These are phyloP conservation scores for Neurospora discreta DNA, from an alignment of 495 filamentous ascomycete genomes.

Conservation along the genomic window DNA sequence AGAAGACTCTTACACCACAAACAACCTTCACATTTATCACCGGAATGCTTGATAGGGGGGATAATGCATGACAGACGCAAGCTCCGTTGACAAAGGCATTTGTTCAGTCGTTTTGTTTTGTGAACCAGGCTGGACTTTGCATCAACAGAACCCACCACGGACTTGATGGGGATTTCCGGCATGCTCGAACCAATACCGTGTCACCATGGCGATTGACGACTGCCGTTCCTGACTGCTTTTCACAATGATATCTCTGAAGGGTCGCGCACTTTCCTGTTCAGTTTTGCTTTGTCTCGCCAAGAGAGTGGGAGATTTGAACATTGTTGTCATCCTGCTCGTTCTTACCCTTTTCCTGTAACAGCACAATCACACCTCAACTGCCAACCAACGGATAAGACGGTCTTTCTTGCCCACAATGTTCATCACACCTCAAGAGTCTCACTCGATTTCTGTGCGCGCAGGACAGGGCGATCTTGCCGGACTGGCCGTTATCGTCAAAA, in stretches of 20 bases:
- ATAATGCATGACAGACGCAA: background rate
- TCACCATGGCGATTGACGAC: background rate
- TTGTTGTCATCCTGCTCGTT: background rate
- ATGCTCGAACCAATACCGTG: background rate
- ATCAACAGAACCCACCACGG: background rate
- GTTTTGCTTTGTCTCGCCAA: background rate
- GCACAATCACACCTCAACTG: background rate
- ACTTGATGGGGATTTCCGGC: background rate
- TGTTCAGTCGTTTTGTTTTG: background rate
- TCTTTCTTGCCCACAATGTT: constrained; percentile 8
- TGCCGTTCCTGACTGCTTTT: background rate
- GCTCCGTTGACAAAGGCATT: background rate
- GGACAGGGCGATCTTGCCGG: constrained; percentile 15
- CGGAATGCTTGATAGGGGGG: background rate
- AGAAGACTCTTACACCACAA: background rate
- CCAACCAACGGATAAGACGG: background rate
- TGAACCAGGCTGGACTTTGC: background rate
- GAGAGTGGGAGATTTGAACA: background rate
- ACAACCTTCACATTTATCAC: background rate
- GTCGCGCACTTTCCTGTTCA: background rate
- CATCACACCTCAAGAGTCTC: constrained; percentile 13
- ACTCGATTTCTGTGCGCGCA: constrained; percentile 15
- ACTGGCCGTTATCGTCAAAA: constrained; percentile 6
- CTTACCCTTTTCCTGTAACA: background rate
- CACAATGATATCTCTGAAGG: background rate